Percentiles rank a stretch among this genome's conserved stretches.
Evolutionary conservation across 2,329 filamentous ascomycete genomes (phyloP).

Genomic region (Fusarium stilboides): DNA sequence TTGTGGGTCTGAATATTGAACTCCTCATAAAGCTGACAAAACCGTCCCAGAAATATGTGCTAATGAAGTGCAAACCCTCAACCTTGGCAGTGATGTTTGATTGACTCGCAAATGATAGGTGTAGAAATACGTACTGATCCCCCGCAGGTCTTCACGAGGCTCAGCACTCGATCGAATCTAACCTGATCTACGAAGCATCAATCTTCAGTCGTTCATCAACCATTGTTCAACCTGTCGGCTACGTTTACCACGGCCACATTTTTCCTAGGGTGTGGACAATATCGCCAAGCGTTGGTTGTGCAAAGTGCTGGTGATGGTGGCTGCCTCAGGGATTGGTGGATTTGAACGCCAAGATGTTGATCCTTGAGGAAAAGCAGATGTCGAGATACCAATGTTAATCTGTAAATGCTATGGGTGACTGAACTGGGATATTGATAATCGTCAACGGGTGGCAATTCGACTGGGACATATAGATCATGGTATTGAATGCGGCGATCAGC

Average conservation of each 20-base stretch:
- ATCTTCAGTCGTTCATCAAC: background rate
- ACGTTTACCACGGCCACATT: background rate
- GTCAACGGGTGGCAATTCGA: no score
- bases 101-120: background rate
- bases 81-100: slow-evolving; percentile 7
- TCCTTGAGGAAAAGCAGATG: background rate
- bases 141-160: slow-evolving; percentile 14
- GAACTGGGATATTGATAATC: no score
- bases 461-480: no score
- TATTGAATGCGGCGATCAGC: no score
- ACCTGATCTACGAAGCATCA: background rate
- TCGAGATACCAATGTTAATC: background rate
- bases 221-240: background rate
- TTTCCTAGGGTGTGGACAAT: background rate
- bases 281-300: background rate
- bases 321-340: background rate
- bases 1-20: slow-evolving; percentile 43
- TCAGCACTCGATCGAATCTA: slow-evolving; percentile 5
- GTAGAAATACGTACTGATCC: slow-evolving; percentile 27
- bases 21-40: slow-evolving; percentile 32
- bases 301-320: background rate
- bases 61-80: slow-evolving; percentile 21
- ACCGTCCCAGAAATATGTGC: slow-evolving; percentile 16
- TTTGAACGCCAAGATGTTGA: background rate
- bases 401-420: no score